Percentiles rank a stretch among this genome's conserved stretches.
phyloP scores from a whole-genome alignment of 257 asterid genomes.

The Solanum medicagineum region DNA sequence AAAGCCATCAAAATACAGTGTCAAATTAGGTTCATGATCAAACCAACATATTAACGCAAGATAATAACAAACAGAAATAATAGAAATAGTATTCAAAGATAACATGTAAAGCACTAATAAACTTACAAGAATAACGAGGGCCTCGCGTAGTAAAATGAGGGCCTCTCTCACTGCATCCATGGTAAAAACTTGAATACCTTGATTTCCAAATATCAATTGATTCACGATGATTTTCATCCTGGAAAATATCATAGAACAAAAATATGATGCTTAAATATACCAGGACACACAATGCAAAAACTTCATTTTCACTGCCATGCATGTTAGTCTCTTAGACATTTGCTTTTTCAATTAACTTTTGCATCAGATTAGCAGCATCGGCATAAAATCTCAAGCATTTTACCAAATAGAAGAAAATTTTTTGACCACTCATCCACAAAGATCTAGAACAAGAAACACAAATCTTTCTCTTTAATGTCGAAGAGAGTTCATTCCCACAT shows the following conservation, averaged over 20 bases:
- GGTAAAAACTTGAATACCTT: slow-evolving; percentile 52
- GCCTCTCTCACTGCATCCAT: slow-evolving; percentile 84
- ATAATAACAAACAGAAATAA: neutral
- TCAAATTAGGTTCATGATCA: neutral
- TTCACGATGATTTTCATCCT: slow-evolving; percentile 55
- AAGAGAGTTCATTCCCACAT: neutral
- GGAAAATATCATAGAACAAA: slow-evolving; percentile 3
- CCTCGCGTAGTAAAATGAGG: slow-evolving; percentile 50
- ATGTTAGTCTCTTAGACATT: neutral
- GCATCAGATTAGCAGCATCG: neutral
- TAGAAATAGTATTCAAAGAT: neutral
- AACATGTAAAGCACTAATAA: neutral
- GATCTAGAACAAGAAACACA: neutral
- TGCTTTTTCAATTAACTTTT: neutral
- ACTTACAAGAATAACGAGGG: slow-evolving; percentile 60
- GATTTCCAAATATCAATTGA: slow-evolving; percentile 92
- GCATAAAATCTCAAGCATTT: neutral
- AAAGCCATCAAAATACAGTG: neutral
- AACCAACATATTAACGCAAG: slow-evolving; percentile 1
- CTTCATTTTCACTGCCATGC: neutral
- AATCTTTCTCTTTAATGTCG: neutral
- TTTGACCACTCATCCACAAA: neutral
- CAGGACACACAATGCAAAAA: neutral
- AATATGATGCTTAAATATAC: neutral
- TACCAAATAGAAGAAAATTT: neutral